Percentiles rank a stretch among this genome's conserved stretches.
phyloP scores from a whole-genome alignment of 768 basidiomycete species.

The Amanita fuliginea region DNA sequence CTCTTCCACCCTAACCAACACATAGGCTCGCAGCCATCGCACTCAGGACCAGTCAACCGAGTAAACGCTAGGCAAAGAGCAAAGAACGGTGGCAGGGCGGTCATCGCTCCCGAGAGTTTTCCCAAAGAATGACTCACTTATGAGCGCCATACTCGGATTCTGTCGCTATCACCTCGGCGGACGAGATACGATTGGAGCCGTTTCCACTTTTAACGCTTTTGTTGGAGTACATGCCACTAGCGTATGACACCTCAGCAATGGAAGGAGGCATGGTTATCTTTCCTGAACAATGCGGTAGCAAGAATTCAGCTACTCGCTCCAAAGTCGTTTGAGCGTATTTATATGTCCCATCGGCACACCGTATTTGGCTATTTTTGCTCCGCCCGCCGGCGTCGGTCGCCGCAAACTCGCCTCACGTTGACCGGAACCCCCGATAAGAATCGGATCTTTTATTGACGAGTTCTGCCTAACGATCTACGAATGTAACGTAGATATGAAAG shows the following conservation, averaged over 20 bases:
- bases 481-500: too few relatives aligned
- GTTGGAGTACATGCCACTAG: slow-evolving; percentile 4
- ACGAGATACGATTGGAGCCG: slow-evolving; percentile 24
- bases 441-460: too few relatives aligned
- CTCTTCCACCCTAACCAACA: slow-evolving; percentile 1
- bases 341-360: background rate
- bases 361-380: slow-evolving; percentile 1
- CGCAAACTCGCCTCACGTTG: background rate
- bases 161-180: slow-evolving; percentile 64
- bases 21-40: slow-evolving; percentile 7
- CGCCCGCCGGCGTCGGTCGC: background rate
- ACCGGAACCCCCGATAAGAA: too few relatives aligned
- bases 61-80: slow-evolving; percentile 8
- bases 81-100: slow-evolving; percentile 15
- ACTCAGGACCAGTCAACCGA: slow-evolving; percentile 13
- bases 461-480: too few relatives aligned
- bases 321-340: background rate
- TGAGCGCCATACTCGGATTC: slow-evolving; percentile 81
- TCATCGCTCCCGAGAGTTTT: slow-evolving; percentile 15
- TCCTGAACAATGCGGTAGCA: background rate
- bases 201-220: slow-evolving; percentile 7
- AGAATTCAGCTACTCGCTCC: background rate
- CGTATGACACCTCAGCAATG: background rate
- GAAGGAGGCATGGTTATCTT: slow-evolving; percentile 5
- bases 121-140: slow-evolving; percentile 50